Conservation (phyloP, 108 stramenopile species). For the Hondaea fermentalgiana region DNA sequence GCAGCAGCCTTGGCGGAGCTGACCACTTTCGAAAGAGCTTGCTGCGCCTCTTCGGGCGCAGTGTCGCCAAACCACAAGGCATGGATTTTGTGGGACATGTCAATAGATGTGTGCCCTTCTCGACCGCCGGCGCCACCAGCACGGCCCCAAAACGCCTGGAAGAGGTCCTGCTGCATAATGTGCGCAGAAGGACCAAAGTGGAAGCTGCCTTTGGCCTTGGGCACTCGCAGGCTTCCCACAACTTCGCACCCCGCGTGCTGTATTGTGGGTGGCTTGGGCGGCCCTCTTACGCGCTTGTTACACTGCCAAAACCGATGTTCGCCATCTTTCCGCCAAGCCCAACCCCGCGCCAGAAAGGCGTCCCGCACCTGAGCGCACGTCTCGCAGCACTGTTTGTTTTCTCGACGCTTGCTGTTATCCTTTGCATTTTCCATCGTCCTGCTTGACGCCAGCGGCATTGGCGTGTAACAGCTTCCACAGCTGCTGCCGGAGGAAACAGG, state of each 20-base stretch:
- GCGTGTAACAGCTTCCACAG: not conserved
- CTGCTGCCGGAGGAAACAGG: too few relatives aligned
- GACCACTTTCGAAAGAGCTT: not conserved
- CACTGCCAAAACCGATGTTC: not conserved
- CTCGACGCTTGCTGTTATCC: not conserved
- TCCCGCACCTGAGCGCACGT: not conserved
- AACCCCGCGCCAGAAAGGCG: not conserved
- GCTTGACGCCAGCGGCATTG: not conserved
- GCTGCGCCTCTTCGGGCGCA: not conserved
- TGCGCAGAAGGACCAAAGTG: not conserved
- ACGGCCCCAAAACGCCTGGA: not conserved
- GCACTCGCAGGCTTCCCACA: not conserved
- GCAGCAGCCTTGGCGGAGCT: not conserved
- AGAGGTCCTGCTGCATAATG: not conserved
- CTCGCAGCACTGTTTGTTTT: not conserved
- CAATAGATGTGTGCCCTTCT: not conserved
- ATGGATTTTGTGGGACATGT: not conserved
- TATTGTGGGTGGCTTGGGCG: not conserved
- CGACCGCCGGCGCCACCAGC: not conserved
- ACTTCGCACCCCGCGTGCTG: not conserved
- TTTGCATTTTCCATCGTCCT: not conserved
- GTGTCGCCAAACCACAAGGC: not conserved
- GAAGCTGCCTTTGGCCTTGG: constrained; percentile 18
- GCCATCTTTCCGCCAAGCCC: not conserved
- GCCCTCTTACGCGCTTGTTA: not conserved